A percentile compares a stretch with the other conserved stretches of the same genome.
Conservation (phyloP, 2,329 filamentous ascomycete genomes). For the Fusarium devonianum region DNA sequence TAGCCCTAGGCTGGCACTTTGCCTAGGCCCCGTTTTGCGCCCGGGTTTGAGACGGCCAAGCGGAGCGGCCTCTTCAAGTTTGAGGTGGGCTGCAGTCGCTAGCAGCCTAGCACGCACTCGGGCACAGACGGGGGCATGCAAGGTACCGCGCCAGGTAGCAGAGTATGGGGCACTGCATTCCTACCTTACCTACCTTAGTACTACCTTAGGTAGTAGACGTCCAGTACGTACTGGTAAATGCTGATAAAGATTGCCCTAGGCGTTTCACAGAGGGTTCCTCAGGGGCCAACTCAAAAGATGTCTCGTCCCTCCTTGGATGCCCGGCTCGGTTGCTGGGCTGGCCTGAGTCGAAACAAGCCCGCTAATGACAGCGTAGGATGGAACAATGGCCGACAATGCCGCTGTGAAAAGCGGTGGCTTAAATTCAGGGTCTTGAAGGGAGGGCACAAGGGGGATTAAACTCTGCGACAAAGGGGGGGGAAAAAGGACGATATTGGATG, state of each 20-base stretch:
- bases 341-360: neutral
- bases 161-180: slow-evolving; percentile 23
- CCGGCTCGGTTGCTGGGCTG: too few species aligned
- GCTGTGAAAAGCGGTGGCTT: slow-evolving; percentile 19
- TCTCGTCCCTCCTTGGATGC: too few species aligned
- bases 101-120: too few species aligned
- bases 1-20: neutral
- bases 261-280: slow-evolving; percentile 7
- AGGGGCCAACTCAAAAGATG: slow-evolving; percentile 21
- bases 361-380: slow-evolving; percentile 10
- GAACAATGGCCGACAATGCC: slow-evolving; percentile 11
- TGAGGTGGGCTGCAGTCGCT: too few species aligned
- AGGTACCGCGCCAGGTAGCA: slow-evolving; percentile 26
- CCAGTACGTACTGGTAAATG: too few species aligned
- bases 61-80: too few species aligned
- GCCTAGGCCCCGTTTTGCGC: neutral
- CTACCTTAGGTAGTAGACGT: too few species aligned
- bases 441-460: neutral
- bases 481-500: neutral
- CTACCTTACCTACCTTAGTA: too few species aligned
- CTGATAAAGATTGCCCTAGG: too few species aligned
- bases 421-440: slow-evolving; percentile 11
- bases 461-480: neutral
- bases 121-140: slow-evolving; percentile 20
- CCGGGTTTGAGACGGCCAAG: slow-evolving; percentile 34